A percentile compares a stretch with the other conserved stretches of the same genome.
Conservation (phyloP, 345 rosid genomes). For the Tarenaya hassleriana region DNA sequence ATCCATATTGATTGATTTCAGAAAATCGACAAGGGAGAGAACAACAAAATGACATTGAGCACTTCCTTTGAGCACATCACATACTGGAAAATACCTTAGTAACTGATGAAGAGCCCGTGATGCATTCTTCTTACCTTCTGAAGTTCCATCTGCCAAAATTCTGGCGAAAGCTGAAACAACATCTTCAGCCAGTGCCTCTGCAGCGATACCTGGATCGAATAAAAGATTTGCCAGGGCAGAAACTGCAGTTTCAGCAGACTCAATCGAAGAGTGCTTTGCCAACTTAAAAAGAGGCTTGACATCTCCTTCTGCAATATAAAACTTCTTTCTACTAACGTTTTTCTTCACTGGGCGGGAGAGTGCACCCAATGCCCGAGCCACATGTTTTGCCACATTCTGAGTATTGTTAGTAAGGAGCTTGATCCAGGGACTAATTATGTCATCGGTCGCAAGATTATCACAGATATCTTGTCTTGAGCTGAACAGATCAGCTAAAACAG, state of each 20-base stretch:
- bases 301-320: conserved; percentile 53
- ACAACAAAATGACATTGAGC: conserved; percentile 57
- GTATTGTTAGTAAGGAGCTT: conserved; percentile 67
- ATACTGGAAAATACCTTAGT: conserved; percentile 63
- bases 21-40: conserved; percentile 58
- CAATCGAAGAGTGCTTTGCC: conserved; percentile 63
- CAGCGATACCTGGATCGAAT: conserved; percentile 63
- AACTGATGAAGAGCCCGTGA: conserved; percentile 75
- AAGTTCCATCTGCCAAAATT: conserved; percentile 71
- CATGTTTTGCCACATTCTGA: conserved; percentile 67
- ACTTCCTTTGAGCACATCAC: conserved; percentile 62
- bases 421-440: conserved; percentile 59
- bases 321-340: conserved; percentile 43
- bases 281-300: conserved; percentile 63
- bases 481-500: conserved; percentile 77
- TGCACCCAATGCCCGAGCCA: conserved; percentile 72
- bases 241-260: conserved; percentile 71
- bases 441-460: conserved; percentile 66
- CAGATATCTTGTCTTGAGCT: conserved; percentile 68
- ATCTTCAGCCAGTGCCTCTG: conserved; percentile 76
- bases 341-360: conserved; percentile 63
- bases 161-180: conserved; percentile 70
- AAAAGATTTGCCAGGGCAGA: conserved; percentile 77
- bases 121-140: conserved; percentile 72
- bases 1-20: conserved; percentile 50